Percentiles rank a stretch among this genome's conserved stretches.
Evolutionary conservation across 106 monocot species (phyloP).

Genomic region (Agapanthus africanus): DNA sequence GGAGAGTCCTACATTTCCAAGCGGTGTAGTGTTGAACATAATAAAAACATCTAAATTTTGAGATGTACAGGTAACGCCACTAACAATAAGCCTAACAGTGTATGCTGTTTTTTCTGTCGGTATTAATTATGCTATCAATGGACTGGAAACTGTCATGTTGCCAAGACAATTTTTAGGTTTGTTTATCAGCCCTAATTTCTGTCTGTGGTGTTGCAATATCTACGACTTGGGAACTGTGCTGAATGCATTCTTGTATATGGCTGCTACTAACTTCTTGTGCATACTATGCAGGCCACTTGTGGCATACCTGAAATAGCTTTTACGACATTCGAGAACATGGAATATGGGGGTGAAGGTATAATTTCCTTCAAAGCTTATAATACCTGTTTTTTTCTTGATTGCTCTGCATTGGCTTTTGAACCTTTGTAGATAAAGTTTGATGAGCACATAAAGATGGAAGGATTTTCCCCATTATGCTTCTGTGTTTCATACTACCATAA

Average conservation of each 20-base stretch:
- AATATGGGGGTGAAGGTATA: constrained; percentile 96
- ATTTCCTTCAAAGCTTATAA: not conserved
- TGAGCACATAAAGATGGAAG: not conserved
- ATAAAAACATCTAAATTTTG: not conserved
- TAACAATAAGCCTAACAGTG: not conserved
- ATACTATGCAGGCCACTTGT: constrained; percentile 78
- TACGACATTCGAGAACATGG: constrained; percentile 98
- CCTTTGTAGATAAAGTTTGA: not conserved
- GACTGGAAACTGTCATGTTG: not conserved
- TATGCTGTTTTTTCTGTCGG: not conserved
- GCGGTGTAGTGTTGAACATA: not conserved
- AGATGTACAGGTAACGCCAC: not conserved
- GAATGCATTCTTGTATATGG: not conserved
- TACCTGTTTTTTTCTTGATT: not conserved
- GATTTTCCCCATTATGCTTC: not conserved
- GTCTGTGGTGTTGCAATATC: not conserved
- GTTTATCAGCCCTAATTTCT: not conserved
- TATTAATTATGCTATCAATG: not conserved
- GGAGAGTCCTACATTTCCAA: too few relatives aligned
- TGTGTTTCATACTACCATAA: not conserved
- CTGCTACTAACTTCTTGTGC: not conserved
- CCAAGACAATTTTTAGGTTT: not conserved
- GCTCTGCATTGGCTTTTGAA: not conserved
- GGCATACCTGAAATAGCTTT: constrained; percentile 96
- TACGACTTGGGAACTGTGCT: not conserved